Evolutionary conservation across 805 yeast genomes (phyloP).

Genomic region (Komagataella pastoris): DNA sequence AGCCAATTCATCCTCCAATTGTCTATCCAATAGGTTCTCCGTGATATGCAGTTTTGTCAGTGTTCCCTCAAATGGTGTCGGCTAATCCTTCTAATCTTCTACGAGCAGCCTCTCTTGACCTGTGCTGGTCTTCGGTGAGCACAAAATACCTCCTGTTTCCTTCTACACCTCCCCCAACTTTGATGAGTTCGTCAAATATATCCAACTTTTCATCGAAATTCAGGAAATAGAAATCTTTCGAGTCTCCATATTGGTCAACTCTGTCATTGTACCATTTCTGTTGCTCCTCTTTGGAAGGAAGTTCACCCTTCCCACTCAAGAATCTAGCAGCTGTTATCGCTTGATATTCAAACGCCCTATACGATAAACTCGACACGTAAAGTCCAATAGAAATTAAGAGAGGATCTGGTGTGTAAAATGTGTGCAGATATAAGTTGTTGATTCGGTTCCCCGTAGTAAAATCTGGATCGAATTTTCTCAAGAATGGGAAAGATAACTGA

Average conservation of each 20-base stretch:
- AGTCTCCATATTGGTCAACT: constrained; percentile 14
- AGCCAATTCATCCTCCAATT: no score
- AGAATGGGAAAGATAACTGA: constrained; percentile 19
- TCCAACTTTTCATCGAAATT: constrained; percentile 18
- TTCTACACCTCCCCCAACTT: constrained; percentile 14
- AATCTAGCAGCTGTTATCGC: constrained; percentile 21
- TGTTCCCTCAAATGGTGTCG: background rate
- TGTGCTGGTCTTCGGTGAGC: background rate
- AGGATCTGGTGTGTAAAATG: constrained; percentile 20
- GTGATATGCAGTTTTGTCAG: no score
- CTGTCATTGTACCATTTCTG: constrained; percentile 17
- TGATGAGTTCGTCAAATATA: constrained; percentile 12
- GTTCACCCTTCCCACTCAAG: constrained; percentile 15
- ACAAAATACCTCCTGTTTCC: background rate
- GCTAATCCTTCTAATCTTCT: background rate
- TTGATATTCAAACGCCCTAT: constrained; percentile 27
- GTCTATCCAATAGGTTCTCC: no score
- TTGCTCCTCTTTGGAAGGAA: constrained; percentile 19
- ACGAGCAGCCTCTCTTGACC: background rate
- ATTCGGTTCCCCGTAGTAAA: constrained; percentile 15
- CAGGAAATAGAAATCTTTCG: constrained; percentile 19
- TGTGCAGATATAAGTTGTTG: constrained; percentile 19
- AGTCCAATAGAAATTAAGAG: constrained; percentile 21
- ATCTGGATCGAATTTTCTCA: constrained; percentile 8
- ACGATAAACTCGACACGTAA: constrained; percentile 23